Conservation (phyloP, 176 grass and related monocot genomes). For the Paspalum vaginatum region DNA sequence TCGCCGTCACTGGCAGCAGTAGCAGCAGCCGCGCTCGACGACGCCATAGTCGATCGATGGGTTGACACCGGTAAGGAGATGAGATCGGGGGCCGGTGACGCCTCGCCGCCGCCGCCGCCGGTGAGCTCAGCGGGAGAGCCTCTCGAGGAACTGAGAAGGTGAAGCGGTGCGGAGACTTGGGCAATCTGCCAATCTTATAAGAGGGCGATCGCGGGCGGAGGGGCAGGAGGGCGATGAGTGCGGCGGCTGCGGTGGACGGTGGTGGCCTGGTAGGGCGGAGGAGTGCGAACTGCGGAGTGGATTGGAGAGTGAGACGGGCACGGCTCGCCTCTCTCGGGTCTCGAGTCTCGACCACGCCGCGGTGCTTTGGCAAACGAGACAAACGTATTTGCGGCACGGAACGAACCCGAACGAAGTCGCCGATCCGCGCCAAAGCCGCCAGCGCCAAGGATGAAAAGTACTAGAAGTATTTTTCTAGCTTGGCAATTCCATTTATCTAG, state of each 20-base stretch:
- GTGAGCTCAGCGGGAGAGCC: not conserved
- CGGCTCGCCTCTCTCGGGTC: not conserved
- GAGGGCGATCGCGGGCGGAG: not conserved
- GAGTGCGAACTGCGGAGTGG: not conserved
- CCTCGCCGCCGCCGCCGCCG: not conserved
- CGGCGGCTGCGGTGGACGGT: not conserved
- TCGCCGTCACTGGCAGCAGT: not conserved
- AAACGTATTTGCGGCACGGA: conserved; percentile 2
- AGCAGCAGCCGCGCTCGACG: not conserved
- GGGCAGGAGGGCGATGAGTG: not conserved
- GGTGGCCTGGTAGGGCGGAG: not conserved
- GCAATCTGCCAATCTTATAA: not conserved
- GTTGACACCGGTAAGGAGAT: not conserved
- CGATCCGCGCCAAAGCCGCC: no score
- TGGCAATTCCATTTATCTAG: no score
- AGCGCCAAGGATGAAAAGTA: no score
- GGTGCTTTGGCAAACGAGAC: not conserved
- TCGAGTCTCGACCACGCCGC: not conserved
- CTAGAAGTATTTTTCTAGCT: no score
- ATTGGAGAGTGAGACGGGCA: conserved; percentile 14
- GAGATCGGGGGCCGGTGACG: not conserved
- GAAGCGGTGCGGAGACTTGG: not conserved
- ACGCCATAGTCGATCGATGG: conserved; percentile 20
- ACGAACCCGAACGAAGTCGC: not conserved
- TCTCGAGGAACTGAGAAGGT: not conserved